Percentiles rank a stretch among this genome's conserved stretches.
These are phyloP conservation scores for Cladosporium cucumerinum DNA, from an alignment of 2,329 filamentous ascomycete genomes.

Conservation along the genomic window DNA sequence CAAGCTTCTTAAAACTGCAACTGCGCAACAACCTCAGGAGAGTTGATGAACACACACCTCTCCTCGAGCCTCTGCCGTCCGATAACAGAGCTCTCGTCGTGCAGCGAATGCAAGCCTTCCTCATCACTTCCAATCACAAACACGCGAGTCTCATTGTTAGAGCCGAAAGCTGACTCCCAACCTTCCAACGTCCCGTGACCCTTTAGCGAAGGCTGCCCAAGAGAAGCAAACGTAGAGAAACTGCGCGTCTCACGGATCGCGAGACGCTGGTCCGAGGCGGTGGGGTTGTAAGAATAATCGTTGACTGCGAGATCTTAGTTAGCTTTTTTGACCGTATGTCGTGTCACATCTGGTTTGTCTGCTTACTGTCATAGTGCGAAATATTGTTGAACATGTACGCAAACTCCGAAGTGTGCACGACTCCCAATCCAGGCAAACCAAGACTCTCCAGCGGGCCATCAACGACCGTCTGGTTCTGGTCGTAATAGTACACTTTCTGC, in stretches of 20 bases:
- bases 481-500: conserved; percentile 48
- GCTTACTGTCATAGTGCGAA: conserved; percentile 40
- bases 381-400: conserved; percentile 49
- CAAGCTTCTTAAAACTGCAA: background rate
- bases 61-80: conserved; percentile 43
- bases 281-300: conserved; percentile 35
- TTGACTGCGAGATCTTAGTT: conserved; percentile 19
- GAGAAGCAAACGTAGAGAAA: conserved; percentile 48
- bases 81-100: conserved; percentile 34
- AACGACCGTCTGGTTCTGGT: conserved; percentile 55
- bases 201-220: conserved; percentile 36
- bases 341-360: background rate
- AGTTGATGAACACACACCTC: conserved; percentile 49
- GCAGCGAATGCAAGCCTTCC: conserved; percentile 42
- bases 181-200: conserved; percentile 41
- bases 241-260: conserved; percentile 41
- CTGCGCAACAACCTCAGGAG: conserved; percentile 43
- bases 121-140: conserved; percentile 47
- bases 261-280: conserved; percentile 42
- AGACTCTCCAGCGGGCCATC: conserved; percentile 41
- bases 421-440: conserved; percentile 42
- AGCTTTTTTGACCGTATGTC: background rate
- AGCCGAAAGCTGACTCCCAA: conserved; percentile 41
- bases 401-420: conserved; percentile 53
- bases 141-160: conserved; percentile 28